Conservation (phyloP, 768 basidiomycete species). For the Tulasnella sp. region DNA sequence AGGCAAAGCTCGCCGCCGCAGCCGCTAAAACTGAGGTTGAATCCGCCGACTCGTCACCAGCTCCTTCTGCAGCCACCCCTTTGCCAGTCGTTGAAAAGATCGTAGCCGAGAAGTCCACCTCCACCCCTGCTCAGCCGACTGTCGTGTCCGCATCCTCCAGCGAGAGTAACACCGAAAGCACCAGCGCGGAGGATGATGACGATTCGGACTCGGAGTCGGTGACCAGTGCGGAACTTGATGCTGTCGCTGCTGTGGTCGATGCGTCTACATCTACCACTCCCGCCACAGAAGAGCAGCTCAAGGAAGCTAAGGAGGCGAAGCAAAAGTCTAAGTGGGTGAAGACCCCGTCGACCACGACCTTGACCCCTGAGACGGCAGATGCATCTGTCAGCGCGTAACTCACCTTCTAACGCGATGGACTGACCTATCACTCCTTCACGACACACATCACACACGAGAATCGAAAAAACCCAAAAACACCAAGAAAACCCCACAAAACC, state of each 20-base stretch:
- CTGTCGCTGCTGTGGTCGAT: constrained; percentile 8
- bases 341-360: constrained; percentile 9
- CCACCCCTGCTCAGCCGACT: neutral
- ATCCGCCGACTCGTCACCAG: neutral
- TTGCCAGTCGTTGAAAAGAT: too few species aligned
- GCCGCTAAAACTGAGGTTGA: neutral
- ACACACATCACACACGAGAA: constrained; percentile 1
- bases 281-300: constrained; percentile 4
- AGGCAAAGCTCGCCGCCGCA: constrained; percentile 19
- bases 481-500: constrained; percentile 4
- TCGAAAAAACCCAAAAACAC: neutral
- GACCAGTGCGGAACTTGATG: constrained; percentile 5
- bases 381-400: neutral
- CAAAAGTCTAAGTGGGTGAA: constrained; percentile 15
- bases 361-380: neutral
- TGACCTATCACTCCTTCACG: neutral
- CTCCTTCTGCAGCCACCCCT: too few species aligned
- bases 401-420: neutral
- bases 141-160: neutral
- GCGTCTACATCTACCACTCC: constrained; percentile 1
- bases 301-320: too few species aligned
- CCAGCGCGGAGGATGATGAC: constrained; percentile 10
- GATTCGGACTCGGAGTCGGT: constrained; percentile 4
- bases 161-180: constrained; percentile 15
- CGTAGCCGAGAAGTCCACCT: too few species aligned